These are phyloP conservation scores for Didymella lethalis DNA, from an alignment of 2,329 filamentous ascomycete species.

Conservation along the genomic window DNA sequence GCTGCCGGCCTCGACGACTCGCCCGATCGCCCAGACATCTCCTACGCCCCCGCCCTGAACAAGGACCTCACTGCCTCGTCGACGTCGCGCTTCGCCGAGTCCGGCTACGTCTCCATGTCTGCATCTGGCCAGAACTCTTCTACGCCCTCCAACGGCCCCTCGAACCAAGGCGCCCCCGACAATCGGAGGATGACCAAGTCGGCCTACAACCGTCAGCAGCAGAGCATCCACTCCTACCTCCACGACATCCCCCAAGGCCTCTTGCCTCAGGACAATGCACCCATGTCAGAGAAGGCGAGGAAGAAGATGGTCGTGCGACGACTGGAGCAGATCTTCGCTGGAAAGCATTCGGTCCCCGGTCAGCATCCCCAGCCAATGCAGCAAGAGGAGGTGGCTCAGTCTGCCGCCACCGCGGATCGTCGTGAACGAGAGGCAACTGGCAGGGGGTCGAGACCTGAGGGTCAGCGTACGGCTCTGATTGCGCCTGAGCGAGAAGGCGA, in stretches of 20 bases:
- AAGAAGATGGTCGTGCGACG: constrained; percentile 79
- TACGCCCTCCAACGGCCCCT: constrained; percentile 40
- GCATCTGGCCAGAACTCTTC: constrained; percentile 57
- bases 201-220: constrained; percentile 46
- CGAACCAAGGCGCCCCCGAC: constrained; percentile 37
- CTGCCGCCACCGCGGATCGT: constrained; percentile 59
- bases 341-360: constrained; percentile 61
- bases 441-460: constrained; percentile 48
- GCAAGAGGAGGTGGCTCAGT: constrained; percentile 65
- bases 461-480: constrained; percentile 57
- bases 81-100: constrained; percentile 58
- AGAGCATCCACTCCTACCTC: constrained; percentile 73
- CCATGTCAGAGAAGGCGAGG: constrained; percentile 75
- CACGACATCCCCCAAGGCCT: constrained; percentile 75
- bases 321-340: constrained; percentile 83
- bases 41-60: constrained; percentile 57
- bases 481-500: constrained; percentile 42
- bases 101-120: constrained; percentile 69
- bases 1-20: constrained; percentile 66
- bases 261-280: constrained; percentile 64
- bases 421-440: constrained; percentile 53
- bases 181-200: constrained; percentile 40
- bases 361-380: constrained; percentile 61
- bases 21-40: constrained; percentile 30
- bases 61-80: constrained; percentile 69